Conservation (phyloP, 2,329 filamentous ascomycete genomes). For the Fusarium sublunatum region DNA sequence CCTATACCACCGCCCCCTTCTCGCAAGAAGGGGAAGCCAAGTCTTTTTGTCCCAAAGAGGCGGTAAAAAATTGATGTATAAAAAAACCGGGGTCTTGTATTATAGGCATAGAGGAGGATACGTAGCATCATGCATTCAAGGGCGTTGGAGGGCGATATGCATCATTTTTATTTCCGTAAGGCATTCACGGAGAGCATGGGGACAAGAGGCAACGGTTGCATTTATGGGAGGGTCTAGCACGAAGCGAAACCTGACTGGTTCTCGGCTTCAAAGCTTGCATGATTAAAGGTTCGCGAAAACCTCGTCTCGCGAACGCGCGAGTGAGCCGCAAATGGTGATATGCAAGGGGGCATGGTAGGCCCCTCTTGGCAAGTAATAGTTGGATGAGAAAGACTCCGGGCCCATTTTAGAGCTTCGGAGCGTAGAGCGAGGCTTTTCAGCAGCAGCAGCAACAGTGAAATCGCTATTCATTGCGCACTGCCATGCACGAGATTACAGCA, state of each 20-base stretch:
- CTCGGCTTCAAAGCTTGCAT: slow-evolving; percentile 3
- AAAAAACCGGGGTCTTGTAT: slow-evolving; percentile 14
- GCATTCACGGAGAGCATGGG: slow-evolving; percentile 8
- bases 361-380: slow-evolving; percentile 4
- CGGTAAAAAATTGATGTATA: slow-evolving; percentile 34
- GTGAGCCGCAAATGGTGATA: slow-evolving; percentile 11
- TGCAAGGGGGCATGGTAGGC: slow-evolving; percentile 25
- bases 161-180: slow-evolving; percentile 8
- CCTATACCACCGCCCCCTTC: slow-evolving; percentile 44
- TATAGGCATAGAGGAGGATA: slow-evolving; percentile 23
- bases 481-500: slow-evolving; percentile 2
- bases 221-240: neutral
- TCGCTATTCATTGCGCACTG: slow-evolving; percentile 2
- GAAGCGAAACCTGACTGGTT: neutral
- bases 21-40: slow-evolving; percentile 56
- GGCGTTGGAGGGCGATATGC: slow-evolving; percentile 36
- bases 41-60: slow-evolving; percentile 59
- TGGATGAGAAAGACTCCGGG: slow-evolving; percentile 4
- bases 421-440: slow-evolving; percentile 3
- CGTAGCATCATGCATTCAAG: slow-evolving; percentile 24
- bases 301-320: slow-evolving; percentile 6
- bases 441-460: neutral
- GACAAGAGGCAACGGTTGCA: neutral
- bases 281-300: neutral
- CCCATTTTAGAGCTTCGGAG: neutral